Base-by-base conservation (phyloP, 2,329 filamentous ascomycete genomes). In the Aspergillus terreus region DNA sequence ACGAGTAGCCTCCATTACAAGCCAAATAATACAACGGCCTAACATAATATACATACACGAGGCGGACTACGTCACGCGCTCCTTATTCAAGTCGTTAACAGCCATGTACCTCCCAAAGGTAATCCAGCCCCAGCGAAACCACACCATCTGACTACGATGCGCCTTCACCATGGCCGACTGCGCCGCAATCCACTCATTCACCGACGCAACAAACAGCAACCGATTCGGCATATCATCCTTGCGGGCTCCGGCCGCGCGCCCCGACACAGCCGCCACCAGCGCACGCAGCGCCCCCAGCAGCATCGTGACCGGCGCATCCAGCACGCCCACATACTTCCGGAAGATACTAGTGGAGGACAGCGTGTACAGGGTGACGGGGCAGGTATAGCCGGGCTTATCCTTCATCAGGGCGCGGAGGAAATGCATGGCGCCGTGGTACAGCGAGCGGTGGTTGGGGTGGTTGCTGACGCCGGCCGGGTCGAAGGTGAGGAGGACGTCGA, bases 101-200 rank as follows among this genome's bases (percentile, higher is more conserved):
- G 91, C 82, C 94, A 99, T 97, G 73, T 97, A 99, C 54, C 94
- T 80, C 64, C 91, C 94, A 51, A 96, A 69, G 0, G 83, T 80
- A 66, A 99, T 96, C 91, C 92, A 99, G 2, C 91, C 90, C 82
- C 91, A 97, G 6, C 94, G 83, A 68, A 97, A 99, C 94, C 94
- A 99, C 35, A 89, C 83, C 94, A 99, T 99, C 79, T 99, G 94
- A 71, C 91, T 96, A 73, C 84, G 79, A 76, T 99, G 94, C 25
- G 89, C 92, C 49, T 81, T 79, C 1, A 88, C 91, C 94, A 99
- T 99, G 30, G 94, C 92, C 49, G 76, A 80, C 75, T 92, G 87
- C 6, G 90, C 92, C 27, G 79, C 81, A 57, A 85, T 78, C 57
- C 86, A 83, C 50, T 80, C 78, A 4, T 72, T 67, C 14, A 90